phyloP scores from a whole-genome alignment of 805 yeast genomes.

The Priceomyces castillae region DNA sequence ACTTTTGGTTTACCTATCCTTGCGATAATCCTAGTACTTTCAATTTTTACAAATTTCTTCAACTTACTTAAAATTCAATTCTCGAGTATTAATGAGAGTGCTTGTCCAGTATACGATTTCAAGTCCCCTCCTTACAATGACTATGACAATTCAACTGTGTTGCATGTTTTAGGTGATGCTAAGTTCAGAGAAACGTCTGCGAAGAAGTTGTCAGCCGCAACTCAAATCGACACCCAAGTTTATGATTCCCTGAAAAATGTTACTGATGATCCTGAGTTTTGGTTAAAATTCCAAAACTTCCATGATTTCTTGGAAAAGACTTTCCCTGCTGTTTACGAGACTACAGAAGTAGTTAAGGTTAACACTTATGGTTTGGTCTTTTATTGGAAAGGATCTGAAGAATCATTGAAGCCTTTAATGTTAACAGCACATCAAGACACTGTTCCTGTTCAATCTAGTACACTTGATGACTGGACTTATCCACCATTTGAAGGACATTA shows the following conservation, averaged over 20 bases:
- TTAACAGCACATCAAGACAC: constrained; percentile 79
- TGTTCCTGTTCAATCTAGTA: constrained; percentile 67
- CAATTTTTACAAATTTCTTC: constrained; percentile 17
- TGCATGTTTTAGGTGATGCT: constrained; percentile 24
- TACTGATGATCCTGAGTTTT: constrained; percentile 49
- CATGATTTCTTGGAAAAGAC: constrained; percentile 51
- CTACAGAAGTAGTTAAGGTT: constrained; percentile 51
- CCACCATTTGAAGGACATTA: constrained; percentile 60
- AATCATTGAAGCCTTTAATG: constrained; percentile 64
- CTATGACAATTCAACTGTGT: constrained; percentile 30
- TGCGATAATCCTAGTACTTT: constrained; percentile 13
- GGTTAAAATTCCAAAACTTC: constrained; percentile 40
- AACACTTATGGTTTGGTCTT: constrained; percentile 62
- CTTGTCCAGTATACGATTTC: constrained; percentile 12
- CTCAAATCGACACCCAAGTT: constrained; percentile 62
- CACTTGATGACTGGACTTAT: constrained; percentile 57
- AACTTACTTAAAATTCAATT: constrained; percentile 16
- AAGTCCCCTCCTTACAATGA: constrained; percentile 5
- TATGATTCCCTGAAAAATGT: constrained; percentile 52
- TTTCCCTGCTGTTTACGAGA: constrained; percentile 52
- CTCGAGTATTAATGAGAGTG: constrained; percentile 3
- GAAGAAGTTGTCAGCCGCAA: constrained; percentile 52
- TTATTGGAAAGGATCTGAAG: constrained; percentile 57
- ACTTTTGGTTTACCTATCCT: constrained; percentile 11
- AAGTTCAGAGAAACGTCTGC: constrained; percentile 34